Percentiles rank a stretch among this genome's conserved stretches.
phyloP scores from a whole-genome alignment of 192 early-diverging fungal genomes.

The Linnemannia exigua region DNA sequence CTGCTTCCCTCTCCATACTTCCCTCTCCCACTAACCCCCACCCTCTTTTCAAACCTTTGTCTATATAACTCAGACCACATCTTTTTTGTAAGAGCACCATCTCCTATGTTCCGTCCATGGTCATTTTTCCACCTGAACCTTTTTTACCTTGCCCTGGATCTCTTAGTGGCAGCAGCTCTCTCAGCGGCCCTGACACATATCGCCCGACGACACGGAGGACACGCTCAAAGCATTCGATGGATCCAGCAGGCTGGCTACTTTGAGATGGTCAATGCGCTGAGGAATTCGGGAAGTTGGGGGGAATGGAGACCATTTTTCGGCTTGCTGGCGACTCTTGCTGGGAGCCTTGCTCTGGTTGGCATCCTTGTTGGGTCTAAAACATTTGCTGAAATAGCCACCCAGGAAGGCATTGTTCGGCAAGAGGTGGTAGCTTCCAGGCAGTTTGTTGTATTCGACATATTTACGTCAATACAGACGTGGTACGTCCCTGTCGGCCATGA shows the following conservation, averaged over 20 bases:
- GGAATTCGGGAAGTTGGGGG: neutral
- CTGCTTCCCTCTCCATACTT: too few species aligned
- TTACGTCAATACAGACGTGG: neutral
- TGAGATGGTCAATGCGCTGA: neutral
- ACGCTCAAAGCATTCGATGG: conserved; percentile 23
- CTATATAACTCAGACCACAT: neutral
- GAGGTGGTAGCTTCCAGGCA: neutral
- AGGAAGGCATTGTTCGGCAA: neutral
- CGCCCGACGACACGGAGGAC: neutral
- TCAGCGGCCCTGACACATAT: conserved; percentile 4
- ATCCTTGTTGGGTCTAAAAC: neutral
- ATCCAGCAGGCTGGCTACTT: neutral
- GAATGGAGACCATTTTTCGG: neutral
- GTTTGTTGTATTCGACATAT: neutral
- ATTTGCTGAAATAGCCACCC: neutral
- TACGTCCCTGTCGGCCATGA: neutral
- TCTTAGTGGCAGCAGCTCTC: conserved; percentile 6
- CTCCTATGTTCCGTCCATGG: conserved; percentile 9
- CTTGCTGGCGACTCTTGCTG: neutral
- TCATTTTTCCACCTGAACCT: conserved; percentile 6
- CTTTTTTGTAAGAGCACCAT: too few species aligned
- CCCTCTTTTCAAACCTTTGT: too few species aligned
- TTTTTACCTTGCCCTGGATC: conserved; percentile 3
- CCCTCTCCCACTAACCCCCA: too few species aligned
- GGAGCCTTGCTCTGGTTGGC: neutral